These are phyloP conservation scores for Oryza rufipogon DNA, from an alignment of 176 grass and related monocot species.

Conservation along the genomic window DNA sequence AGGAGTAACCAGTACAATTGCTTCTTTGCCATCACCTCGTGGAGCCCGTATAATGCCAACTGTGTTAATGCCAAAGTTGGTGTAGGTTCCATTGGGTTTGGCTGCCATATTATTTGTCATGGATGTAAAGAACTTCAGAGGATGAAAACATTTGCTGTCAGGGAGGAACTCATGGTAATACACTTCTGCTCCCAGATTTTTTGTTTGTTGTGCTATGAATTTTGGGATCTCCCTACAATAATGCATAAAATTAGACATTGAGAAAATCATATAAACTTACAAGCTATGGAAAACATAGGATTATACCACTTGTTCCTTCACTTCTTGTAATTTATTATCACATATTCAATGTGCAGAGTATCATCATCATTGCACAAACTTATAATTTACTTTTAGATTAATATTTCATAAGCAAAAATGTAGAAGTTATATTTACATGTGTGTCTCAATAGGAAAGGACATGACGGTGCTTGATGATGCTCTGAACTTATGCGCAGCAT, in stretches of 20 bases:
- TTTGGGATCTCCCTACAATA: slow-evolving; percentile 63
- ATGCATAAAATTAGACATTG: slow-evolving; percentile 6
- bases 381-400: slow-evolving; percentile 1
- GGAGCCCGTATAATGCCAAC: slow-evolving; percentile 87
- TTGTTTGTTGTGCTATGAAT: slow-evolving; percentile 66
- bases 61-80: slow-evolving; percentile 64
- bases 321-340: background rate
- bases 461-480: background rate
- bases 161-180: slow-evolving; percentile 80
- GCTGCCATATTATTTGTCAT: slow-evolving; percentile 40
- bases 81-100: slow-evolving; percentile 45
- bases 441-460: background rate
- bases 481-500: background rate
- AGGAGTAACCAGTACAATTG: slow-evolving; percentile 89
- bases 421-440: background rate
- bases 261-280: slow-evolving; percentile 32
- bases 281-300: slow-evolving; percentile 1
- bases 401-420: background rate
- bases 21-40: slow-evolving; percentile 95
- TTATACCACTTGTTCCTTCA: background rate
- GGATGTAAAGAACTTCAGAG: slow-evolving; percentile 84
- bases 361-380: slow-evolving; percentile 15
- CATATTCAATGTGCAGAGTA: background rate
- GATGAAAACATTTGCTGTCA: slow-evolving; percentile 55
- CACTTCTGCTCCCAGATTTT: slow-evolving; percentile 74